Evolutionary conservation across 2,329 filamentous ascomycete genomes (phyloP).

Genomic region (Amauroascus verrucosus): DNA sequence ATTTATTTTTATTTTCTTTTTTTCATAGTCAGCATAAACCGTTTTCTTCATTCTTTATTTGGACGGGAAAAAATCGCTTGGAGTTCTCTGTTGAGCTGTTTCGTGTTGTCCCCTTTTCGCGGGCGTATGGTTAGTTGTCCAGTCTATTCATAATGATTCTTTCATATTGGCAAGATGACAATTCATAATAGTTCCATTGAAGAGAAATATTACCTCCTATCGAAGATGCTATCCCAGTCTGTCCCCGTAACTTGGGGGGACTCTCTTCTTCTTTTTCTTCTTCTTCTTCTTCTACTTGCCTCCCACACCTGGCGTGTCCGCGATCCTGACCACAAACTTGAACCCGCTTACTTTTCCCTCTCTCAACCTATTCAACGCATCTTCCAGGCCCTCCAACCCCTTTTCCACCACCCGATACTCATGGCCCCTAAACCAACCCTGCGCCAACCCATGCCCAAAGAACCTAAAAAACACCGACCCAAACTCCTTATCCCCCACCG

Average conservation of each 20-base stretch:
- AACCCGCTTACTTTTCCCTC: conserved; percentile 52
- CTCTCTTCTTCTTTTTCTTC: too few relatives aligned
- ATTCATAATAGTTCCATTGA: not conserved
- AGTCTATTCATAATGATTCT: not conserved
- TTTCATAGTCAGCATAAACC: not conserved
- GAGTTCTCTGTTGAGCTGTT: not conserved
- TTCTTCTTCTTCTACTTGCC: too few relatives aligned
- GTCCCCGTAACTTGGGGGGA: too few relatives aligned
- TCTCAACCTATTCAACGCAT: conserved; percentile 46
- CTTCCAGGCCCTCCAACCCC: conserved; percentile 40
- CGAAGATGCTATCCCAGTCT: not conserved
- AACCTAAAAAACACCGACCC: conserved; percentile 38
- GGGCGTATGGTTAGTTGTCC: not conserved
- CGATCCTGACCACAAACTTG: conserved; percentile 52
- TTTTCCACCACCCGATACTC: conserved; percentile 43
- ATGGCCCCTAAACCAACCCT: conserved; percentile 44
- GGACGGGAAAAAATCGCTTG: not conserved
- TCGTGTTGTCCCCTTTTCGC: not conserved
- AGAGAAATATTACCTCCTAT: not conserved
- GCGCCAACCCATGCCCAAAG: conserved; percentile 37
- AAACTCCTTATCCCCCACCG: conserved; percentile 33
- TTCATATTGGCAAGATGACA: not conserved
- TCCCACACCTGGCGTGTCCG: conserved; percentile 34
- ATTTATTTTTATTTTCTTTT: too few relatives aligned
- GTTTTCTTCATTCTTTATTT: not conserved